These are phyloP conservation scores for Phaffomyces antillensis DNA, from an alignment of 805 yeast species.

Conservation along the genomic window DNA sequence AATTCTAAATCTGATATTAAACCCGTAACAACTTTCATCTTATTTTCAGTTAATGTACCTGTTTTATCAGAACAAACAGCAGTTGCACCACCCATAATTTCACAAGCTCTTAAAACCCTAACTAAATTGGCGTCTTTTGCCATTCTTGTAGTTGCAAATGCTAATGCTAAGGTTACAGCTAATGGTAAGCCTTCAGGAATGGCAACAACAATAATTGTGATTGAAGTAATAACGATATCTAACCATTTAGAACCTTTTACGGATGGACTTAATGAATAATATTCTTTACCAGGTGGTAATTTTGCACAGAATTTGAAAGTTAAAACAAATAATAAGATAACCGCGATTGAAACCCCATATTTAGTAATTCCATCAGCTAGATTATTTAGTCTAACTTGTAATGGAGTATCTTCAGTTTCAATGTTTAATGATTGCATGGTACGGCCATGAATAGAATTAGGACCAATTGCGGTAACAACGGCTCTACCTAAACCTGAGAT, in stretches of 20 bases:
- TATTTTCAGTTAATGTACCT: constrained; percentile 92
- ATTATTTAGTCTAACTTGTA: constrained; percentile 72
- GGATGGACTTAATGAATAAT: constrained; percentile 44
- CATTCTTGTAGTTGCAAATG: constrained; percentile 98
- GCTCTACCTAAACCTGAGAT: constrained; percentile 83
- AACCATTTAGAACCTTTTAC: constrained; percentile 80
- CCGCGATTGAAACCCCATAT: constrained; percentile 83
- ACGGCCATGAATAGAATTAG: constrained; percentile 82
- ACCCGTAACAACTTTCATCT: constrained; percentile 85
- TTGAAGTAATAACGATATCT: constrained; percentile 82
- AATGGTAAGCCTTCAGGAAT: constrained; percentile 99
- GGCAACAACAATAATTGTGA: constrained; percentile 92
- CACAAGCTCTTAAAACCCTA: constrained; percentile 90
- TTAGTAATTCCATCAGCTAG: constrained; percentile 94
- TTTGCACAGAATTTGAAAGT: constrained; percentile 67
- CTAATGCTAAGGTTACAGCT: constrained; percentile 94
- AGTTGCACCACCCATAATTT: constrained; percentile 98
- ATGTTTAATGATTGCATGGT: constrained; percentile 75
- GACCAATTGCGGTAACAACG: constrained; percentile 86
- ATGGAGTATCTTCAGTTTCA: constrained; percentile 81
- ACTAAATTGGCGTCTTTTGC: constrained; percentile 93
- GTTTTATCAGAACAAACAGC: constrained; percentile 96
- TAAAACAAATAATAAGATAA: constrained; percentile 70
- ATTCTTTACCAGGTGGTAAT: constrained; percentile 45
- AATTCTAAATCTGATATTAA: constrained; percentile 53